These are phyloP conservation scores for Plasmodium coatneyi DNA, from an alignment of 169 alveolate species.

Conservation along the genomic window DNA sequence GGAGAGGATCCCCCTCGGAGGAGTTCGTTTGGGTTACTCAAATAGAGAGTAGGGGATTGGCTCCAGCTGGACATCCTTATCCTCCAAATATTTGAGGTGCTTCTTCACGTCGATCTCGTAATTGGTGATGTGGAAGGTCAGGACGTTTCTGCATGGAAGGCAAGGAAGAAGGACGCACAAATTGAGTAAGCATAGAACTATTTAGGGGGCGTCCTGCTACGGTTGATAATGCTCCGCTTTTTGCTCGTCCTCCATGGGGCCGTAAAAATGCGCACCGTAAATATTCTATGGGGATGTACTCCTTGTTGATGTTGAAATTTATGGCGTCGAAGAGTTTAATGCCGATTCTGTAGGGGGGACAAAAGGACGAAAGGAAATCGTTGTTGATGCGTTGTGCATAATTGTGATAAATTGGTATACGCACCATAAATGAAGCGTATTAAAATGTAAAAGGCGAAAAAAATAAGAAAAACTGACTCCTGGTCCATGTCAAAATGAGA, in stretches of 20 bases:
- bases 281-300: conserved; percentile 66
- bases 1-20: neutral
- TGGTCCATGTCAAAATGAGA: neutral
- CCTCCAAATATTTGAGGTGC: conserved; percentile 29
- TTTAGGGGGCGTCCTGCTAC: neutral
- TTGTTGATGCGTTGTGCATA: neutral
- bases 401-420: neutral
- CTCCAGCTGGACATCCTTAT: neutral
- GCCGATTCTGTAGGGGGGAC: conserved; percentile 30
- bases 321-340: conserved; percentile 44
- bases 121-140: conserved; percentile 56
- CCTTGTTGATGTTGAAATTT: conserved; percentile 61
- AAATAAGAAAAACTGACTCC: conserved; percentile 21
- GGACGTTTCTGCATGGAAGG: conserved; percentile 12
- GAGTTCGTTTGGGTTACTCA: conserved; percentile 8
- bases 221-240: neutral
- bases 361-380: neutral
- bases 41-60: conserved; percentile 49
- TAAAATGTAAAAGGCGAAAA: neutral
- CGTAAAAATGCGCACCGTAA: conserved; percentile 21
- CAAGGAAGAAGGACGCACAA: neutral
- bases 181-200: neutral
- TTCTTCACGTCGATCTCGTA: conserved; percentile 39
- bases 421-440: neutral
- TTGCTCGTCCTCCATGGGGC: neutral